These are phyloP conservation scores for Aspergillus terreus DNA, from an alignment of 2,329 filamentous ascomycete species.

Conservation along the genomic window DNA sequence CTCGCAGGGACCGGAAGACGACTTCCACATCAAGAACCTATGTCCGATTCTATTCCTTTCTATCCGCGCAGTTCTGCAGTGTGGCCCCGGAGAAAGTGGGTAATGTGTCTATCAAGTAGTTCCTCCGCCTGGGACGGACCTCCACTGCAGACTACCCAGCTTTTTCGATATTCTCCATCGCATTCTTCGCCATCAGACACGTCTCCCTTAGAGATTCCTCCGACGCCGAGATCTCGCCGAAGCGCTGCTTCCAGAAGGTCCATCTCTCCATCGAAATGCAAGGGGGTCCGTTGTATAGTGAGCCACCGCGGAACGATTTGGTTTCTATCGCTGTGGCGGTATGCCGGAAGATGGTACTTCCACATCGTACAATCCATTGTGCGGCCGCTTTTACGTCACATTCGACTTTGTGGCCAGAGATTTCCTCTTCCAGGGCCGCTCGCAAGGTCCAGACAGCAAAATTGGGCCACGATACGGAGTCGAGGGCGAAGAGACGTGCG, in stretches of 20 bases:
- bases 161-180: slow-evolving; percentile 2
- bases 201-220: neutral
- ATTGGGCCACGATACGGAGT: neutral
- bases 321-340: neutral
- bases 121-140: neutral
- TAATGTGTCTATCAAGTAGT: no score
- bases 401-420: neutral
- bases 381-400: slow-evolving; percentile 3
- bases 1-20: neutral
- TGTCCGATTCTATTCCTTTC: neutral
- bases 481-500: slow-evolving; percentile 7
- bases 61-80: no score
- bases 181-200: neutral
- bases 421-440: slow-evolving; percentile 6
- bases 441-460: slow-evolving; percentile 12
- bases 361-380: slow-evolving; percentile 9
- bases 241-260: slow-evolving; percentile 11
- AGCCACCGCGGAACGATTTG: slow-evolving; percentile 2
- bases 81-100: no score
- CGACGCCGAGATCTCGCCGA: neutral
- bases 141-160: neutral
- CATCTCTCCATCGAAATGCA: slow-evolving; percentile 8
- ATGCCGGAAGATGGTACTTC: neutral
- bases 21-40: neutral
- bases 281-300: slow-evolving; percentile 6